These are phyloP conservation scores for Stereocaulon alpinum DNA, from an alignment of 495 filamentous ascomycete species.

Conservation along the genomic window DNA sequence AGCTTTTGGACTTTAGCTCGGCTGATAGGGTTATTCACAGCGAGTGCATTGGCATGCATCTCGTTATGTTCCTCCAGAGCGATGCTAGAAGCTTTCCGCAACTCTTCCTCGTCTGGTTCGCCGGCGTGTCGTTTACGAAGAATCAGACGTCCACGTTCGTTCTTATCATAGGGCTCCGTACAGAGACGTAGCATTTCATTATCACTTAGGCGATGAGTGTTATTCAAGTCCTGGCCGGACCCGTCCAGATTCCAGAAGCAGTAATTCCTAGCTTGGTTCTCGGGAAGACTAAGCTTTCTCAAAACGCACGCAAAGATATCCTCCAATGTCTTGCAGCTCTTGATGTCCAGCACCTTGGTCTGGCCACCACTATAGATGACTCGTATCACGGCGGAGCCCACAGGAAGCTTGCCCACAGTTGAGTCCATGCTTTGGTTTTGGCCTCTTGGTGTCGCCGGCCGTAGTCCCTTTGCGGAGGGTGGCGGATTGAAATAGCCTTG, in stretches of 20 bases:
- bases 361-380: conserved; percentile 87
- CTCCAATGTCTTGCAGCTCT: conserved; percentile 78
- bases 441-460: conserved; percentile 36
- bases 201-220: conserved; percentile 71
- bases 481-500: conserved; percentile 41
- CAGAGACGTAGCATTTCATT: conserved; percentile 79
- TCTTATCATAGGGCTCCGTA: conserved; percentile 41
- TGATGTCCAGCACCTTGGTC: conserved; percentile 82
- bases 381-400: conserved; percentile 71
- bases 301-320: conserved; percentile 80
- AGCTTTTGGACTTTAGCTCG: conserved; percentile 70
- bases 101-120: conserved; percentile 70
- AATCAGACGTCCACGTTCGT: conserved; percentile 83
- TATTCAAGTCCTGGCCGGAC: conserved; percentile 64
- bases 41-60: conserved; percentile 55
- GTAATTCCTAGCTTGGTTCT: conserved; percentile 68
- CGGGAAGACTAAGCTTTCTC: conserved; percentile 66
- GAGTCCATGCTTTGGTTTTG: conserved; percentile 69
- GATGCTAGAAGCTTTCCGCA: conserved; percentile 71
- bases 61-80: conserved; percentile 71
- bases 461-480: conserved; percentile 37
- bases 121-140: conserved; percentile 79
- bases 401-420: conserved; percentile 68
- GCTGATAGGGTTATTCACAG: conserved; percentile 52
- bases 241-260: conserved; percentile 78